A percentile compares a stretch with the other conserved stretches of the same genome.
phyloP scores from a whole-genome alignment of 192 early-diverging fungal genomes.

The Backusella sp. region DNA sequence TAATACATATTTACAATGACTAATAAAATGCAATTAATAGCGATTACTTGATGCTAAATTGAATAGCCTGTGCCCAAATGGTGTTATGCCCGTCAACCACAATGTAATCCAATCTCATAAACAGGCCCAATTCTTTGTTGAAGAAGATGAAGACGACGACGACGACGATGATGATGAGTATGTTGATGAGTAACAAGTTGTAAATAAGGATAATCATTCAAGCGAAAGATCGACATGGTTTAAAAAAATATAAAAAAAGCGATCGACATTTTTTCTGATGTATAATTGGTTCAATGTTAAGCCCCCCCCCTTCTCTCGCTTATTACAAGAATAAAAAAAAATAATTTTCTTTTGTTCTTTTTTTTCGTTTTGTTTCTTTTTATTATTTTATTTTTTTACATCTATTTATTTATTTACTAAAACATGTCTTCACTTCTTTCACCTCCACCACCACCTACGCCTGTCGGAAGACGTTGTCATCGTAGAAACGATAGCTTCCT shows the following conservation, averaged over 20 bases:
- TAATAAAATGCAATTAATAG: slow-evolving; percentile 3
- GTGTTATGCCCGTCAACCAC: not conserved
- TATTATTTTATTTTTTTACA: not conserved
- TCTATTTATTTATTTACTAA: not conserved
- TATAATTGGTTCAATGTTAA: slow-evolving; percentile 7
- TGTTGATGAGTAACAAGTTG: not conserved
- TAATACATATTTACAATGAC: not conserved
- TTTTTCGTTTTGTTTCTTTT: not conserved
- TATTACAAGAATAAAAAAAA: not conserved
- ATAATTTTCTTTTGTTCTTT: not conserved
- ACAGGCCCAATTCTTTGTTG: not conserved
- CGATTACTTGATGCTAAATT: slow-evolving; percentile 15
- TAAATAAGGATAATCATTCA: not conserved
- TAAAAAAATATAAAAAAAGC: slow-evolving; percentile 7
- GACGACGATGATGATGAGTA: not conserved
- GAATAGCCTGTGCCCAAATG: not conserved
- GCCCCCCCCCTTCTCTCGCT: not conserved
- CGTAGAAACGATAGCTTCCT: slow-evolving; percentile 10
- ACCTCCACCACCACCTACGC: slow-evolving; percentile 7
- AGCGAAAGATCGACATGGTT: slow-evolving; percentile 14
- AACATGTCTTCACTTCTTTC: slow-evolving; percentile 12
- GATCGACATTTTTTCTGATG: not conserved
- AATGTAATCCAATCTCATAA: not conserved
- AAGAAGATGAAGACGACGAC: not conserved
- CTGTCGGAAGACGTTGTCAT: slow-evolving; percentile 3